Percentiles rank a stretch among this genome's conserved stretches.
Conservation (phyloP, 2,329 filamentous ascomycete species). For the Colletotrichum spaethianum region DNA sequence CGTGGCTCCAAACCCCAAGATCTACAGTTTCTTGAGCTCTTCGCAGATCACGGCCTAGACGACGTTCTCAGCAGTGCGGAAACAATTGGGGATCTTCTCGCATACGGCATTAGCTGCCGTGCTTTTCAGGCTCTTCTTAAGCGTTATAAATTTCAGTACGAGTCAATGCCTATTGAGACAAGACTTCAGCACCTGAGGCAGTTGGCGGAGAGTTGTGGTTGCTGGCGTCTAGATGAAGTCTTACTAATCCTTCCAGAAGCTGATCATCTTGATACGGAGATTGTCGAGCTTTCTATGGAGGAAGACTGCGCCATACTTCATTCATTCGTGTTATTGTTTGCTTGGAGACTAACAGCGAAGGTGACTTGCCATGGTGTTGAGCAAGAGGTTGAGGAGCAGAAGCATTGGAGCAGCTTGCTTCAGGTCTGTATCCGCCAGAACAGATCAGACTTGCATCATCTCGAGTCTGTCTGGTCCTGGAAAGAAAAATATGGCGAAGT, state of each 20-base stretch:
- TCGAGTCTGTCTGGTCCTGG: not conserved
- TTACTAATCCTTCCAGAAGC: not conserved
- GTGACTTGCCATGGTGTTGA: not conserved
- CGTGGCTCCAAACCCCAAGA: not conserved
- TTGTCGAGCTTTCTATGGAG: not conserved
- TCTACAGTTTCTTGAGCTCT: not conserved
- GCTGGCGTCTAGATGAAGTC: not conserved
- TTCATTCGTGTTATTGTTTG: not conserved
- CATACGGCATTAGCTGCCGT: fast-evolving
- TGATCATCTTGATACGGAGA: not conserved
- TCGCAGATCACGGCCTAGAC: not conserved
- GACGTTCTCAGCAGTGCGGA: not conserved
- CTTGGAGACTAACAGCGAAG: not conserved
- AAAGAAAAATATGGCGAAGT: fast-evolving
- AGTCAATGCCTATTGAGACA: not conserved
- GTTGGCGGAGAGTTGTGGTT: not conserved
- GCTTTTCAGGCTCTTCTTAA: not conserved
- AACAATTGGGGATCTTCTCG: fast-evolving
- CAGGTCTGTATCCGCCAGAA: not conserved
- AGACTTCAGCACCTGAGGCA: not conserved
- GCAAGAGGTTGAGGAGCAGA: not conserved
- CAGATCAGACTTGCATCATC: not conserved
- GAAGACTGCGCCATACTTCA: not conserved
- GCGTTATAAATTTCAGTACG: not conserved
- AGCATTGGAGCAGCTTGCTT: not conserved